These are phyloP conservation scores for Blastobotrys aristatus DNA, from an alignment of 1,139 yeast genomes.

Conservation along the genomic window DNA sequence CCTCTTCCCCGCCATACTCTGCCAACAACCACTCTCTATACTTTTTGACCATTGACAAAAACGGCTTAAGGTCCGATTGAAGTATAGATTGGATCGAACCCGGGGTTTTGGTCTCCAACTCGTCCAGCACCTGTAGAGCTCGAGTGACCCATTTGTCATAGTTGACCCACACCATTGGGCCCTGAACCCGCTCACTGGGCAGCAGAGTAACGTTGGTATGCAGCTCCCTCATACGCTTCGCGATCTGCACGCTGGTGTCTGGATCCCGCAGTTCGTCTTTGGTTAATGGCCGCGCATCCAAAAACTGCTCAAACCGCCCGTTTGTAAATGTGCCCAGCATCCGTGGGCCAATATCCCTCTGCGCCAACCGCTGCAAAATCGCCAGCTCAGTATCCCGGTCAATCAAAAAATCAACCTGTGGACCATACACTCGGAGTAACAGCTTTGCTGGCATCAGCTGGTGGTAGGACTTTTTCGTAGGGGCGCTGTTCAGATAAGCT, in stretches of 20 bases:
- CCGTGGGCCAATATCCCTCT: constrained; percentile 80
- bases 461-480: constrained; percentile 24
- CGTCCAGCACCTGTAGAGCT: constrained; percentile 43
- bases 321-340: constrained; percentile 82
- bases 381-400: constrained; percentile 79
- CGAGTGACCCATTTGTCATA: constrained; percentile 66
- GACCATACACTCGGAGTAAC: constrained; percentile 83
- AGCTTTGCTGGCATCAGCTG: constrained; percentile 42
- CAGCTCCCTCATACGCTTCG: constrained; percentile 93
- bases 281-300: constrained; percentile 72
- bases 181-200: constrained; percentile 44
- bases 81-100: constrained; percentile 21
- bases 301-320: constrained; percentile 88
- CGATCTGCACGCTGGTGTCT: constrained; percentile 75
- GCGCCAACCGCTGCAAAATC: constrained; percentile 66
- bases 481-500: constrained; percentile 16
- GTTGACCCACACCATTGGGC: constrained; percentile 67
- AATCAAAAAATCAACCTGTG: constrained; percentile 77
- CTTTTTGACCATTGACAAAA: constrained; percentile 42
- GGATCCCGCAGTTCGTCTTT: constrained; percentile 70
- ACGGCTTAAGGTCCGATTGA: constrained; percentile 46
- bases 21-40: constrained; percentile 61
- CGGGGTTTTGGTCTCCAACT: constrained; percentile 23
- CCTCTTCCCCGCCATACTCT: constrained; percentile 44
- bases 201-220: constrained; percentile 75